Evolutionary conservation across 2,329 filamentous ascomycete genomes (phyloP), one percentile per base, ranked within the genome.

Genomic region (Neonectria hederae): DNA sequence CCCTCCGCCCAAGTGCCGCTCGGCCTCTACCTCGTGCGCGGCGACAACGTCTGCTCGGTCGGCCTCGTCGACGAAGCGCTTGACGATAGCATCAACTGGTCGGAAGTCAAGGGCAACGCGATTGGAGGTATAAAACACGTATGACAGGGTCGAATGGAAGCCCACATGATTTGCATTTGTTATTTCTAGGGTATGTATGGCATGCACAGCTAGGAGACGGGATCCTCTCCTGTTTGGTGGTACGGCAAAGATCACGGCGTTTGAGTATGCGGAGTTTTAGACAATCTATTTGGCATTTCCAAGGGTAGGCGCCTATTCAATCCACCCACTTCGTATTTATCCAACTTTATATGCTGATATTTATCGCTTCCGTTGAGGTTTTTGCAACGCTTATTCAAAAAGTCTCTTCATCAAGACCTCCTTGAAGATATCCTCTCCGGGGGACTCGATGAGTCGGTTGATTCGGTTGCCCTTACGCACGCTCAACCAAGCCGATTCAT

Each of bases 71-170:
- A 99, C 78, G 94, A 97, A 79, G 87, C 92, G 72, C 83, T 98
- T 63, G 96, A 99, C 80, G 87, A 85, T 42, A 94, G 91, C 73
- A 98, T 99, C 76, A 90, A 97, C 81, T 99, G 96, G 96, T 85
- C 86, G 21, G 90, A 97, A 78, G 96, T 99, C 42, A 91, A 92
- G 76, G 95, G 95, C 5, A 89, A 90, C 63, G 89, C 91, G 30
- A 91, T 98, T 73, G 93, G 93, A 62, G 89, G 89, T 57, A 94
- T 94, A 74, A 97, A 96, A 80, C 94, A 97, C 76, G 72, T 80
- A 69, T 88, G 79, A 51, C 48, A 19, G 54, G 40, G 62, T 65
- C 54, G 62, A 43, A 19, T 21, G 46, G 45, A 45, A 13, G 22
- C 35, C 32, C n/a, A n/a, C 55, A 59, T 52, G 24, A 48, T 57